These are phyloP conservation scores for Xylariomycetidae sp. DNA, from an alignment of 2,329 filamentous ascomycete genomes.

Conservation along the genomic window DNA sequence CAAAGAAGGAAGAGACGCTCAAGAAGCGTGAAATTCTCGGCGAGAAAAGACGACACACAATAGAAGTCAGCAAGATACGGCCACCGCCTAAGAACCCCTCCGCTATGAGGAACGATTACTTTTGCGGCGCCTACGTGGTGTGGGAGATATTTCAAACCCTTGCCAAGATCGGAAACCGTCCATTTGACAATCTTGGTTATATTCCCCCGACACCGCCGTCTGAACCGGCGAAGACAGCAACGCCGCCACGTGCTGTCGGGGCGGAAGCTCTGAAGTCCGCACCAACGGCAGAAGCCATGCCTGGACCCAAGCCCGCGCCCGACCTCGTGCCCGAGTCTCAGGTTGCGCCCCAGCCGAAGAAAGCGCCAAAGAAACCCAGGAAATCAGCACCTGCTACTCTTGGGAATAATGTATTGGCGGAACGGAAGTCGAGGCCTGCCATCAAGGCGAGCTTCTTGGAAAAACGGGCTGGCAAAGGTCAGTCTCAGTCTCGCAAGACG, in stretches of 20 bases:
- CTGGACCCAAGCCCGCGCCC: too few species aligned
- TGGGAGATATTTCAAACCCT: constrained; percentile 27
- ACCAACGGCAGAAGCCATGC: constrained; percentile 1
- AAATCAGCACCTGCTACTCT: constrained; percentile 35
- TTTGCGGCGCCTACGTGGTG: constrained; percentile 26
- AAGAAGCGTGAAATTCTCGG: constrained; percentile 19
- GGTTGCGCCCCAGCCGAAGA: constrained; percentile 2
- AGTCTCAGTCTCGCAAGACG: constrained; percentile 20
- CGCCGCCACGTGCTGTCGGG: background rate
- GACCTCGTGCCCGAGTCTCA: too few species aligned
- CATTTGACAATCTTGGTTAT: constrained; percentile 26
- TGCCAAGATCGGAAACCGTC: constrained; percentile 24
- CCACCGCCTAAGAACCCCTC: constrained; percentile 25
- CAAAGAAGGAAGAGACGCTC: constrained; percentile 18
- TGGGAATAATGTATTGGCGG: background rate
- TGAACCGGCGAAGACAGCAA: constrained; percentile 14
- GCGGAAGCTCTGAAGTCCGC: constrained; percentile 6
- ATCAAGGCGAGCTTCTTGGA: constrained; percentile 8
- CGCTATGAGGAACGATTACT: constrained; percentile 27
- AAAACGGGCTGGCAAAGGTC: constrained; percentile 13
- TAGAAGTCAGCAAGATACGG: constrained; percentile 15
- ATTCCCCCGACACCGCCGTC: constrained; percentile 31
- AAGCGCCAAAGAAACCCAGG: constrained; percentile 28
- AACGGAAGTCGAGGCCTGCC: constrained; percentile 2
- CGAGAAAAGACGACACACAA: constrained; percentile 15